A percentile compares a stretch with the other conserved stretches of the same genome.
Evolutionary conservation across 1,284 basidiomycete genomes (phyloP).

Genomic region (Tremellales sp.): DNA sequence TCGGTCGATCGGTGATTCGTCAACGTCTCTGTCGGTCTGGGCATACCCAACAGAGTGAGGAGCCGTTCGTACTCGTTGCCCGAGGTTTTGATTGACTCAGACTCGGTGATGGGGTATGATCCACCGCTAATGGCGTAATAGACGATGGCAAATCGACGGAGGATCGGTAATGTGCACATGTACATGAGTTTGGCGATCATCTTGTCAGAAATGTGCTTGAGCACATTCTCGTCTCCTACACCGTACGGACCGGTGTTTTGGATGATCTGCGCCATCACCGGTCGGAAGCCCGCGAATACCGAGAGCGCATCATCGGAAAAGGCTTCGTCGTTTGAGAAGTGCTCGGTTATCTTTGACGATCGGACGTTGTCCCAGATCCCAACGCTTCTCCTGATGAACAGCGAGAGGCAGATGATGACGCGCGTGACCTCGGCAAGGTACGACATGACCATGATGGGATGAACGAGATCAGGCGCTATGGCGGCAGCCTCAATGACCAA

Average conservation of each 20-base stretch:
- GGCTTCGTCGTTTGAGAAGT: constrained; percentile 14
- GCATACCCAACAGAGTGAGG: constrained; percentile 69
- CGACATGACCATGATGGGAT: constrained; percentile 73
- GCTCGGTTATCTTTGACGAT: constrained; percentile 38
- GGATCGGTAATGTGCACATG: constrained; percentile 85
- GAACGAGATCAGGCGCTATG: constrained; percentile 79
- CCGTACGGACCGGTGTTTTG: constrained; percentile 40
- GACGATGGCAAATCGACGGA: constrained; percentile 84
- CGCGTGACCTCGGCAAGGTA: constrained; percentile 86
- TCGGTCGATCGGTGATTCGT: constrained; percentile 65
- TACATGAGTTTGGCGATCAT: constrained; percentile 78
- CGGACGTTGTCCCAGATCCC: too few relatives aligned
- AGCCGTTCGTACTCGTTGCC: constrained; percentile 70
- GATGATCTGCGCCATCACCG: constrained; percentile 47
- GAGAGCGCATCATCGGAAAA: constrained; percentile 28
- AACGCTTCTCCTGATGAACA: constrained; percentile 42
- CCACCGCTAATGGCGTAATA: constrained; percentile 68
- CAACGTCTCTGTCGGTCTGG: constrained; percentile 65
- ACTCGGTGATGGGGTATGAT: constrained; percentile 54
- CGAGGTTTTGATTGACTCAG: constrained; percentile 52
- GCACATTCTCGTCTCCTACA: constrained; percentile 30
- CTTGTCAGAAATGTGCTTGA: constrained; percentile 40
- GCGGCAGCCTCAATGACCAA: constrained; percentile 83
- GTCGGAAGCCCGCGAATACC: constrained; percentile 33
- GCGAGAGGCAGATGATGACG: constrained; percentile 68